These are phyloP conservation scores for Aegilops tauschii DNA, from an alignment of 176 grass and related monocot species.

Conservation along the genomic window DNA sequence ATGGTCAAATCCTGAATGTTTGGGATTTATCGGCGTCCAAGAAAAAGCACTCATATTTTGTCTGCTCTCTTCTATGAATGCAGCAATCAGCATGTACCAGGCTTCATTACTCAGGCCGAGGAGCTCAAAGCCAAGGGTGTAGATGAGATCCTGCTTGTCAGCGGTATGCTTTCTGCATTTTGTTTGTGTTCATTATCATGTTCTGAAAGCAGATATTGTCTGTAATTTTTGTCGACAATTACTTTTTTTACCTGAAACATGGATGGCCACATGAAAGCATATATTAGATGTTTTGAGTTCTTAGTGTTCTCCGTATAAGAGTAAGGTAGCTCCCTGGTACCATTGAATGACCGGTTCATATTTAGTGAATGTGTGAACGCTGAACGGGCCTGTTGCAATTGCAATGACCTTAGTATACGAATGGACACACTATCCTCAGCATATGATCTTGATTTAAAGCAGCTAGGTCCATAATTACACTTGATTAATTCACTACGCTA, in stretches of 20 bases:
- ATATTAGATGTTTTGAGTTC: not conserved
- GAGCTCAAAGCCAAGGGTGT: conserved; percentile 94
- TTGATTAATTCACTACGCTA: not conserved
- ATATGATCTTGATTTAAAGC: not conserved
- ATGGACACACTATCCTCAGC: not conserved
- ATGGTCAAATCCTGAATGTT: too few relatives aligned
- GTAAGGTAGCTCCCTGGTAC: not conserved
- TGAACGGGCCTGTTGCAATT: too few relatives aligned
- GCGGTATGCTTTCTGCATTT: conserved; percentile 39
- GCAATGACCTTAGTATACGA: not conserved
- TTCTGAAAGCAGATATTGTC: not conserved
- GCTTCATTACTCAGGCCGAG: conserved; percentile 83
- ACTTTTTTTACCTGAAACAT: not conserved
- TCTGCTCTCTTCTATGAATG: conserved; percentile 15
- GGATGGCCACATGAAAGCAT: not conserved
- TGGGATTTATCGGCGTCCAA: not conserved
- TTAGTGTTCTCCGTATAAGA: not conserved
- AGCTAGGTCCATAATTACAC: not conserved
- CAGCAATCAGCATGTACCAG: conserved; percentile 91
- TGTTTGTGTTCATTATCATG: not conserved
- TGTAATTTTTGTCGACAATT: not conserved
- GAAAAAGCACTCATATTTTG: not conserved
- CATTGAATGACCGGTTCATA: not conserved
- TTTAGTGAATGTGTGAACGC: not conserved
- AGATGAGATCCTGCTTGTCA: conserved; percentile 82